These are phyloP conservation scores for Lecanicillium sp. DNA, from an alignment of 2,329 filamentous ascomycete genomes.

Conservation along the genomic window DNA sequence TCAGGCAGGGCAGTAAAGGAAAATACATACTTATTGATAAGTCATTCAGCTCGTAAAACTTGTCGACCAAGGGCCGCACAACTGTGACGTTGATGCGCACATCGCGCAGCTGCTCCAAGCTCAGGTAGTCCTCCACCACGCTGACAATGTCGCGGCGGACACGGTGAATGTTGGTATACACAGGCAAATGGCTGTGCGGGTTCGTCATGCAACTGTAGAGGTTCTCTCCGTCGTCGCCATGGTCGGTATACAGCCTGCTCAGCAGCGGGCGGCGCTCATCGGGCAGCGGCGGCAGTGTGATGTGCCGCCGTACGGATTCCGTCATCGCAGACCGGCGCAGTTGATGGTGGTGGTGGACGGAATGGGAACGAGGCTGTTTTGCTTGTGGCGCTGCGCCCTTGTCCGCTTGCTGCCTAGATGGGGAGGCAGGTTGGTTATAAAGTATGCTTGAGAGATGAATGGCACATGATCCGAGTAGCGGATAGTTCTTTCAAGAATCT, in stretches of 20 bases:
- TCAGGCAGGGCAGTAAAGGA: not conserved
- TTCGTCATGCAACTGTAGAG: constrained; percentile 49
- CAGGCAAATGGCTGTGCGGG: constrained; percentile 55
- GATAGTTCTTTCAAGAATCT: too few relatives aligned
- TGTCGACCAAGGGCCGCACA: constrained; percentile 75
- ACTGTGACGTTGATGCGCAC: constrained; percentile 76
- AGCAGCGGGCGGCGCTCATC: constrained; percentile 29
- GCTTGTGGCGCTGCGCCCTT: too few relatives aligned
- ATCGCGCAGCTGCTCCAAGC: constrained; percentile 69
- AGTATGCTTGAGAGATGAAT: too few relatives aligned
- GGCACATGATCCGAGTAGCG: too few relatives aligned
- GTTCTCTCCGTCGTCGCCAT: constrained; percentile 20
- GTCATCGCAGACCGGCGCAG: constrained; percentile 1
- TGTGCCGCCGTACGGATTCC: constrained; percentile 15
- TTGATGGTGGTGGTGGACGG: too few relatives aligned
- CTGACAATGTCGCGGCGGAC: constrained; percentile 57
- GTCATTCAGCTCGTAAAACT: constrained; percentile 71
- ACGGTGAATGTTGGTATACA: constrained; percentile 72
- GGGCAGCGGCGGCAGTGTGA: constrained; percentile 20
- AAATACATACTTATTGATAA: constrained; percentile 59
- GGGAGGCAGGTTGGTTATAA: too few relatives aligned
- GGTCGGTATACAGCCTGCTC: constrained; percentile 21
- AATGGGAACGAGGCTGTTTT: too few relatives aligned
- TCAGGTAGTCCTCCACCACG: constrained; percentile 56
- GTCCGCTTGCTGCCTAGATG: too few relatives aligned